Percentiles rank a stretch among this genome's conserved stretches.
phyloP scores from a whole-genome alignment of 2,329 filamentous ascomycete species.

The Fusarium sp. region DNA sequence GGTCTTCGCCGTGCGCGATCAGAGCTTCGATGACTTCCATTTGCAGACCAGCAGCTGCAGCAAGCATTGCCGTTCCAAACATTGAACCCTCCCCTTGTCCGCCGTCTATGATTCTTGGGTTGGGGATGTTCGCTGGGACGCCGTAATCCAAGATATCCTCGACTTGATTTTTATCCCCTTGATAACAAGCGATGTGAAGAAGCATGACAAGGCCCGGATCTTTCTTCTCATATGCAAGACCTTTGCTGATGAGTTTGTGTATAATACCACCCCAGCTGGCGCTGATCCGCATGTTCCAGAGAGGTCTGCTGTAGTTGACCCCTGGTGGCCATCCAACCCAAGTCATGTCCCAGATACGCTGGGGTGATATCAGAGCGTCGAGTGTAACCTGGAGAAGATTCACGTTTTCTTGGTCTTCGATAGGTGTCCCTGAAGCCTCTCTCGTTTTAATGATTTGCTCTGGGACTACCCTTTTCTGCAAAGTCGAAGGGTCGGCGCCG shows the following conservation, averaged over 20 bases:
- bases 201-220: slow-evolving; percentile 15
- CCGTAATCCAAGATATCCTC: neutral
- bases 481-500: neutral
- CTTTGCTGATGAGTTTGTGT: neutral
- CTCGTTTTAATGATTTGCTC: neutral
- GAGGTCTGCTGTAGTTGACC: neutral
- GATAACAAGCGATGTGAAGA: slow-evolving; percentile 11
- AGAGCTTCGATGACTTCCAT: neutral
- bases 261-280: slow-evolving; percentile 16
- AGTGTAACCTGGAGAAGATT: slow-evolving; percentile 18
- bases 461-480: neutral
- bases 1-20: neutral
- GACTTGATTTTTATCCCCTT: neutral
- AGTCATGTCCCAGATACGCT: slow-evolving; percentile 6
- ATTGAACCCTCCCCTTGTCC: neutral
- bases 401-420: fast-evolving
- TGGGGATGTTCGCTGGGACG: fast-evolving
- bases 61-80: slow-evolving; percentile 17
- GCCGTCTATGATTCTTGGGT: neutral
- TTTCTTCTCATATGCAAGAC: neutral
- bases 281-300: slow-evolving; percentile 2
- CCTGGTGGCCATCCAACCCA: slow-evolving; percentile 23
- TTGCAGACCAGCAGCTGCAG: neutral
- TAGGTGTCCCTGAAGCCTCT: neutral
- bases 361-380: slow-evolving; percentile 20